Base-by-base conservation (phyloP, 106 monocot species). In the Dioscorea dumetorum region DNA sequence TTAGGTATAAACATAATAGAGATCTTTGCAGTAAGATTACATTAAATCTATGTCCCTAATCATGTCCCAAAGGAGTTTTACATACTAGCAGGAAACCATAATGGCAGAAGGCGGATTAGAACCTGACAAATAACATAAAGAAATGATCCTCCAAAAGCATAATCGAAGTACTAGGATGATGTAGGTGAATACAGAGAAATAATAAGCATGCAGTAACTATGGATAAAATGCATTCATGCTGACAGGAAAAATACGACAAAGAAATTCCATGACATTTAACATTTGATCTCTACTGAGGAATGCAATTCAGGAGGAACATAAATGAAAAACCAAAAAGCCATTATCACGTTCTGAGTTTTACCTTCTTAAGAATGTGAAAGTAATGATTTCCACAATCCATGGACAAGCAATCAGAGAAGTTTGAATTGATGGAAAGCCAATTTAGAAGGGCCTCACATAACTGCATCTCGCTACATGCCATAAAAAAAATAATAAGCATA, bases 81-180 rank as follows among this genome's bases (percentile, higher is more conserved):
- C 62, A 35, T 80, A 91, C 91, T 80, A 73, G 80, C 72, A 75
- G 76, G 85, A 83, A 80, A 92, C 22, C 21, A 78, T 78, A 92
- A 78, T 77, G 91, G 88, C 72, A 92, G 77, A 68, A 92, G 88
- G 57, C 53, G 63, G 72, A 76, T 68, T 52, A 70, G 77, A 6
- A 92, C 85, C 87, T 92, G 77, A 53, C 19, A 22, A 72, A 64
- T 7, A 66, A 50, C 71, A 59, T 18, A 72, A 31, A 19, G n/a
- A 22, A 35, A 58, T 62, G 28, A 74, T 56, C 15, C 22, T 59
- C 12, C 48, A 67, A 72, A 67, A 53, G 48, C 5, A 54, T 41
- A n/a, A 50, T 23, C 1, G 34, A 5, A 12, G n/a, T 53, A 53
- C 57, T 14, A 54, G 5, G 15, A 49, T 3, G 8, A 24, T 14